Percentiles rank a stretch among this genome's conserved stretches.
Conservation (phyloP, 306 rosid genomes). For the Gastrolobium villosum region DNA sequence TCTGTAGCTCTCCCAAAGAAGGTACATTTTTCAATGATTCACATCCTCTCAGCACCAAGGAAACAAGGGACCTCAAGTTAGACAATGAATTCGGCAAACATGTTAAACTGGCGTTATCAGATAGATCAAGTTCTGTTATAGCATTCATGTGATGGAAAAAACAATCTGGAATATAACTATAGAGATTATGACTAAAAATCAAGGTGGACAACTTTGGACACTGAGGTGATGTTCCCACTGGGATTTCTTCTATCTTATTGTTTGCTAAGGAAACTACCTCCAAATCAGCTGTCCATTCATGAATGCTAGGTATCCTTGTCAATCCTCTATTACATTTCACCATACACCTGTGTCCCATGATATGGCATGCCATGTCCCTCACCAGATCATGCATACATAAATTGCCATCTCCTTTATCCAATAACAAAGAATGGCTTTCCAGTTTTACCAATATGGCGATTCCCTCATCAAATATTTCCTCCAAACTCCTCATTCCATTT, state of each 20-base stretch:
- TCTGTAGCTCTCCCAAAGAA: conserved; percentile 8
- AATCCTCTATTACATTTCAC: neutral
- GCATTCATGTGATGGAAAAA: conserved; percentile 4
- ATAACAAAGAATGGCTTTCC: neutral
- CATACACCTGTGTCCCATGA: neutral
- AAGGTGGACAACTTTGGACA: conserved; percentile 32
- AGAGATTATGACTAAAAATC: neutral
- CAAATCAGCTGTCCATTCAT: conserved; percentile 16
- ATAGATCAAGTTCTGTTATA: conserved; percentile 6
- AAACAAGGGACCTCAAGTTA: conserved; percentile 2
- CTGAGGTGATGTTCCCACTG: neutral
- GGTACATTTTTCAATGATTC: neutral
- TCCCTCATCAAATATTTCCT: conserved; percentile 12
- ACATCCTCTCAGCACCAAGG: neutral
- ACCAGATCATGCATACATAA: neutral
- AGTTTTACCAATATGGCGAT: neutral
- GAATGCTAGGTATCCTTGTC: neutral
- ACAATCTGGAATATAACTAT: neutral
- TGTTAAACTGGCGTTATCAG: neutral
- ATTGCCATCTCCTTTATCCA: neutral
- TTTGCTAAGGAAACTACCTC: neutral
- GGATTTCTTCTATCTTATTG: neutral
- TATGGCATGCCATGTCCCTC: conserved; percentile 2
- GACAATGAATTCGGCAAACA: conserved; percentile 12
- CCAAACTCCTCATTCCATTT: conserved; percentile 15